Conservation (phyloP, 2,329 filamentous ascomycete genomes). For the Penicillium sclerotiorum region DNA sequence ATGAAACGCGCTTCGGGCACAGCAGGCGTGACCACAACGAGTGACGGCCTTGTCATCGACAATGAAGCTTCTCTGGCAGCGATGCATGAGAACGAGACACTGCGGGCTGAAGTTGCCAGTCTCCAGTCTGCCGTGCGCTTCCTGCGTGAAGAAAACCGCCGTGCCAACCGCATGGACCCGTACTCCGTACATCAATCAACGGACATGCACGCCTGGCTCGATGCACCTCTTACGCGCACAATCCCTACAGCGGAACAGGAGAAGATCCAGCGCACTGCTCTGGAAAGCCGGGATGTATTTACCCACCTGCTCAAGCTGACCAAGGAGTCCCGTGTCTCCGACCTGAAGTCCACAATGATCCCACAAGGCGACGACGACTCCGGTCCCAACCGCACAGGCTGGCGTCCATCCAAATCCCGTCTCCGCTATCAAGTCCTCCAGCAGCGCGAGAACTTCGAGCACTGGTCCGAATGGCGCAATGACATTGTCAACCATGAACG, state of each 20-base stretch:
- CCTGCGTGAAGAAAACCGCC: slow-evolving; percentile 49
- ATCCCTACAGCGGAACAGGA: slow-evolving; percentile 31
- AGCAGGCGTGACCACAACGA: slow-evolving; percentile 36
- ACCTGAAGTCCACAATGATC: slow-evolving; percentile 40
- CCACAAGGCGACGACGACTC: slow-evolving; percentile 12
- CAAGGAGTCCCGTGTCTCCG: slow-evolving; percentile 43
- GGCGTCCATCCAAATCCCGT: slow-evolving; percentile 47
- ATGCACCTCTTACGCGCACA: slow-evolving; percentile 39
- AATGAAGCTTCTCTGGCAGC: slow-evolving; percentile 42
- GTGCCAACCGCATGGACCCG: slow-evolving; percentile 43
- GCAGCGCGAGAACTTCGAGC: slow-evolving; percentile 50
- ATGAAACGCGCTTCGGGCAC: slow-evolving; percentile 46
- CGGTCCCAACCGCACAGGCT: slow-evolving; percentile 33
- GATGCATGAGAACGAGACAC: slow-evolving; percentile 47
- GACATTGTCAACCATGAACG: slow-evolving; percentile 43
- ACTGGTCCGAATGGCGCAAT: slow-evolving; percentile 49
- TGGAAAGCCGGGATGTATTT: slow-evolving; percentile 48
- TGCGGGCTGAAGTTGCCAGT: slow-evolving; percentile 46
- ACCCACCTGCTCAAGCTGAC: slow-evolving; percentile 46
- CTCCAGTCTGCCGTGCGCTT: slow-evolving; percentile 52
- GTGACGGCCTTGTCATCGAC: slow-evolving; percentile 43
- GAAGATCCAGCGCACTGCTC: slow-evolving; percentile 37
- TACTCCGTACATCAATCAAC: slow-evolving; percentile 45
- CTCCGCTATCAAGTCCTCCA: slow-evolving; percentile 47
- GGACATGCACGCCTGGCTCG: slow-evolving; percentile 48